Conservation (phyloP, 176 grass and related monocot species). For the Rhynchospora tenuis region DNA sequence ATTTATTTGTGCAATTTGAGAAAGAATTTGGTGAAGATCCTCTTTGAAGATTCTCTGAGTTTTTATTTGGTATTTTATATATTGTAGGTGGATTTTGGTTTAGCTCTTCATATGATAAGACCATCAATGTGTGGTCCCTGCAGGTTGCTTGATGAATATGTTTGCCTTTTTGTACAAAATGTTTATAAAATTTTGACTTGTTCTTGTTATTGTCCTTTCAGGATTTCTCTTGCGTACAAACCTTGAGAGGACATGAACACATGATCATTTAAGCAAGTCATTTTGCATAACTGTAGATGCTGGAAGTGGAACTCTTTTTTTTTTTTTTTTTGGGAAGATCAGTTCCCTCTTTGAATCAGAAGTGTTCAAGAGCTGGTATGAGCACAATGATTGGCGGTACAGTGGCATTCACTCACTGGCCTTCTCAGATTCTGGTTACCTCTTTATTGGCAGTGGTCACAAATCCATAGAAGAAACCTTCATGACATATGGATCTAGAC, state of each 20-base stretch:
- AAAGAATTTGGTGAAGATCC: too few relatives aligned
- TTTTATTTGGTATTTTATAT: conserved; percentile 17
- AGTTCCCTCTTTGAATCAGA: conserved; percentile 31
- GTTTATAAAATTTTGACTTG: conserved; percentile 17
- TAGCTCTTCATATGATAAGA: conserved; percentile 98
- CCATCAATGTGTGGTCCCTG: conserved; percentile 88
- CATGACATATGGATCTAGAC: too few relatives aligned
- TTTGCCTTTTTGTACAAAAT: neutral
- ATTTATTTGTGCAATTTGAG: conserved; percentile 13
- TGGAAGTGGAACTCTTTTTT: conserved; percentile 70
- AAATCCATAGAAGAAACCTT: conserved; percentile 69
- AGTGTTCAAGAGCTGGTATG: conserved; percentile 81
- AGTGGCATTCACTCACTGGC: conserved; percentile 76
- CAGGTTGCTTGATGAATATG: conserved; percentile 40
- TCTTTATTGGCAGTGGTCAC: conserved; percentile 80
- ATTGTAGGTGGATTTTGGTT: conserved; percentile 72
- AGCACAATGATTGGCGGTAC: conserved; percentile 83
- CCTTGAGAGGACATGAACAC: conserved; percentile 74
- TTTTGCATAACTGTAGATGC: conserved; percentile 85
- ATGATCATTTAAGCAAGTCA: conserved; percentile 39
- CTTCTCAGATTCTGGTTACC: conserved; percentile 59
- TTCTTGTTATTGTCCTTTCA: conserved; percentile 35
- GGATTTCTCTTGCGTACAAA: conserved; percentile 80
- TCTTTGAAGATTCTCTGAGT: neutral
- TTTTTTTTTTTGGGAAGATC: conserved; percentile 71